phyloP scores from a whole-genome alignment of 345 rosid genomes.

The Pistacia vera region DNA sequence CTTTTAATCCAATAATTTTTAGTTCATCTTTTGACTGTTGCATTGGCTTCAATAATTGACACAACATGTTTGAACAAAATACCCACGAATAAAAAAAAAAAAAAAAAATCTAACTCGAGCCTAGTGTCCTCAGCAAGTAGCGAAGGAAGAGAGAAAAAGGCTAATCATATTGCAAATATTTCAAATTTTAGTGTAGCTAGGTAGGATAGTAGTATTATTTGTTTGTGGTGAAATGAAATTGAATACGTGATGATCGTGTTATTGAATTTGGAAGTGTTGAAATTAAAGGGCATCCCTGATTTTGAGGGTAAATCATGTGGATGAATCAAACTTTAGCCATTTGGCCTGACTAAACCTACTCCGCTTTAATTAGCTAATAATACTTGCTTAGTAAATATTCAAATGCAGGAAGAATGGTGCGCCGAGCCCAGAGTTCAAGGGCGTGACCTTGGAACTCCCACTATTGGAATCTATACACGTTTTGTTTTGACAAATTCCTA shows the following conservation, averaged over 20 bases:
- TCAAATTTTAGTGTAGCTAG: no score
- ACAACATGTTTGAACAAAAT: neutral
- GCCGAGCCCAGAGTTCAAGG: constrained; percentile 35
- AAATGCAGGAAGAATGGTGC: constrained; percentile 8
- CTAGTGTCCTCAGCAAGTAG: neutral
- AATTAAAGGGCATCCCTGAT: constrained; percentile 14
- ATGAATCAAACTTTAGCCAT: constrained; percentile 18
- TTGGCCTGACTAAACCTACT: constrained; percentile 16
- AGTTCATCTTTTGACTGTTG: neutral
- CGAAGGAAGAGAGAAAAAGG: neutral
- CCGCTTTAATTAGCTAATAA: neutral
- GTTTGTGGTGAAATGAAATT: neutral
- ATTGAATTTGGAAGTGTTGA: neutral
- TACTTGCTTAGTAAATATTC: neutral
- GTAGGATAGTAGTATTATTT: no score
- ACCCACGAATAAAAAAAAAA: neutral
- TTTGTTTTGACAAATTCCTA: constrained; percentile 15
- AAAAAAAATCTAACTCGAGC: neutral
- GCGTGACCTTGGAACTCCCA: constrained; percentile 33
- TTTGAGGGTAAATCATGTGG: constrained; percentile 31
- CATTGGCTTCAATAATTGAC: neutral
- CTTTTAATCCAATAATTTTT: neutral
- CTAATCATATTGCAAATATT: neutral
- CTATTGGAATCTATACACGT: constrained; percentile 39
- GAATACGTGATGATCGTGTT: no score